These are phyloP conservation scores for Parasitella parasitica DNA, from an alignment of 371 early-diverging fungal species.

Conservation along the genomic window DNA sequence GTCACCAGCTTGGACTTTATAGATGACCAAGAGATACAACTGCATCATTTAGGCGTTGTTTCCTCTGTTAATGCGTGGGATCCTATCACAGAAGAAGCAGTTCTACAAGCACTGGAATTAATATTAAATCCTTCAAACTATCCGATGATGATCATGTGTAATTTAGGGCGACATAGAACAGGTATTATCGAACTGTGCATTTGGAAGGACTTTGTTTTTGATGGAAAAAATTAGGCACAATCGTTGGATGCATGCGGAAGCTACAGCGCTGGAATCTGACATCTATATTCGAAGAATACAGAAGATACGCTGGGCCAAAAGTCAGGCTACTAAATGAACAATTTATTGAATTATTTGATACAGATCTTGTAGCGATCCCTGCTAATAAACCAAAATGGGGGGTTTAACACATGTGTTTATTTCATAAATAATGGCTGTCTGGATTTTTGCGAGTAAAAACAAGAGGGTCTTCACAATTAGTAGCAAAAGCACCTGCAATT, in stretches of 20 bases:
- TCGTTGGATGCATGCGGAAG: conserved; percentile 96
- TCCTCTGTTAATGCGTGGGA: conserved; percentile 90
- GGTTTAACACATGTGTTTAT: not conserved
- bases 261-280: conserved; percentile 97
- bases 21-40: conserved; percentile 93
- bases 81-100: conserved; percentile 94
- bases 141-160: conserved; percentile 97
- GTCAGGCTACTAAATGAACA: conserved; percentile 91
- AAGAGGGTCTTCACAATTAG: conserved; percentile 25
- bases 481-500: conserved; percentile 17
- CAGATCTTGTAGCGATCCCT: conserved; percentile 88
- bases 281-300: conserved; percentile 96
- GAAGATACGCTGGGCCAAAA: conserved; percentile 95
- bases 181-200: conserved; percentile 47
- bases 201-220: not conserved
- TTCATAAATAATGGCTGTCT: not conserved
- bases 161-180: conserved; percentile 94
- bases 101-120: conserved; percentile 86
- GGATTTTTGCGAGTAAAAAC: conserved; percentile 16
- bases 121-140: conserved; percentile 88
- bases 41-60: conserved; percentile 82
- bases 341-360: conserved; percentile 95
- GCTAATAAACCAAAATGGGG: conserved; percentile 77
- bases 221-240: conserved; percentile 82
- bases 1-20: conserved; percentile 82